Evolutionary conservation across 2,329 filamentous ascomycete species (phyloP).

Genomic region (Fusarium denticulatum): DNA sequence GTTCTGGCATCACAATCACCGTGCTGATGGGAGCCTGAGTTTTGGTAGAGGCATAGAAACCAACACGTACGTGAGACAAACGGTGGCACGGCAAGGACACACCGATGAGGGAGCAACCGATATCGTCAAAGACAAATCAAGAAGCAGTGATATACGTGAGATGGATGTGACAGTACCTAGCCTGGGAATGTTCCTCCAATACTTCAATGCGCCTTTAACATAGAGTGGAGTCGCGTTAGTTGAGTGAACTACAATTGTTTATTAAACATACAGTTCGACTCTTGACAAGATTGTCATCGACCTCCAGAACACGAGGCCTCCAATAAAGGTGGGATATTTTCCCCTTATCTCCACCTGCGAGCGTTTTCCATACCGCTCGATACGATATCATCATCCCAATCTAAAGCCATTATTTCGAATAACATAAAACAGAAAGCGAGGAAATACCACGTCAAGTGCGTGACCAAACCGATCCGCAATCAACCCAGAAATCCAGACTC

Average conservation of each 20-base stretch:
- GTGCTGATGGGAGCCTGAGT: not conserved
- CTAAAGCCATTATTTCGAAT: slow-evolving; percentile 45
- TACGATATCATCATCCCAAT: slow-evolving; percentile 38
- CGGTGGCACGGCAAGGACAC: not conserved
- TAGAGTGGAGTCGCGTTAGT: slow-evolving; percentile 2
- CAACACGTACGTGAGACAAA: not conserved
- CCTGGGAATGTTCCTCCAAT: too few species aligned
- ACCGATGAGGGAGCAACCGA: not conserved
- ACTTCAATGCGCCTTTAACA: not conserved
- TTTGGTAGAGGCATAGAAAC: not conserved
- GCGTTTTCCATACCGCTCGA: slow-evolving; percentile 33
- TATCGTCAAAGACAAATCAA: not conserved
- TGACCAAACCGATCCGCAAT: slow-evolving; percentile 36
- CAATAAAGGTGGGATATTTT: slow-evolving; percentile 16
- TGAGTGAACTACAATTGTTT: slow-evolving; percentile 34
- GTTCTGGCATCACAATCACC: not conserved
- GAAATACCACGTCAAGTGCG: slow-evolving; percentile 28
- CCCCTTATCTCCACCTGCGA: slow-evolving; percentile 6
- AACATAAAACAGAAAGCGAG: slow-evolving; percentile 32
- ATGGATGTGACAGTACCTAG: not conserved
- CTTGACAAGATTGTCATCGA: slow-evolving; percentile 26
- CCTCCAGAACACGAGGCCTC: slow-evolving; percentile 22
- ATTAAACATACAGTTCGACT: slow-evolving; percentile 25
- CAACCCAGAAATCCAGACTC: slow-evolving; percentile 43
- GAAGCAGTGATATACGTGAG: not conserved